A percentile compares a stretch with the other conserved stretches of the same genome.
phyloP scores from a whole-genome alignment of 2,329 filamentous ascomycete species.

The Apiospora pterosperma region DNA sequence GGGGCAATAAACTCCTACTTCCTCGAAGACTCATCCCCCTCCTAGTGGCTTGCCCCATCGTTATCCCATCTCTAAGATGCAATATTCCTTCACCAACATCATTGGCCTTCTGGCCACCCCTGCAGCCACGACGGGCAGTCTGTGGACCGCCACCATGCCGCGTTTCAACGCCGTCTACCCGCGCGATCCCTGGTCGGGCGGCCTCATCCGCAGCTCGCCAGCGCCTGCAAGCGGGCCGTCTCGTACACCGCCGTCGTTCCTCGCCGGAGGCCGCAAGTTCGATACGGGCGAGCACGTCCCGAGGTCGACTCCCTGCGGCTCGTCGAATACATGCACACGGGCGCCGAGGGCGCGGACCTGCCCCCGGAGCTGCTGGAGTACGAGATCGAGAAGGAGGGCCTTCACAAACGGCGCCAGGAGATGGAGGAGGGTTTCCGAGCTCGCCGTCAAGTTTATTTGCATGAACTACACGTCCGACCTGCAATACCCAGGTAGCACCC shows the following conservation, averaged over 20 bases:
- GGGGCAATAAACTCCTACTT: not conserved
- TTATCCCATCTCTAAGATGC: not conserved
- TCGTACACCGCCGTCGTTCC: not conserved
- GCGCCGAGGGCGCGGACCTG: not conserved
- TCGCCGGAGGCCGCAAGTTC: not conserved
- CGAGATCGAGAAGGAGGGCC: not conserved
- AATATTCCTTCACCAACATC: not conserved
- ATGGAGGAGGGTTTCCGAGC: not conserved
- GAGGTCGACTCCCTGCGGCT: not conserved
- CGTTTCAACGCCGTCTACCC: not conserved
- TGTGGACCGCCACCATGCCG: not conserved
- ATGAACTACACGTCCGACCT: not conserved
- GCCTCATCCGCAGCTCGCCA: not conserved
- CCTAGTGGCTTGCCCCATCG: not conserved
- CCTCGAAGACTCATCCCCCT: not conserved
- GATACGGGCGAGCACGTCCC: not conserved
- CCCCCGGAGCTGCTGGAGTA: not conserved
- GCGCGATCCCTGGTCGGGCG: not conserved
- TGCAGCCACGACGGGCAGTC: not conserved
- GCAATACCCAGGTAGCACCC: not conserved
- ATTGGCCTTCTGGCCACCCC: not conserved
- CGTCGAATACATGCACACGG: not conserved
- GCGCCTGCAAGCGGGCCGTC: not conserved
- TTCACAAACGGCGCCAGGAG: not conserved
- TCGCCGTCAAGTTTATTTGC: not conserved